Evolutionary conservation across 2,329 filamentous ascomycete species (phyloP), one percentile per base, ranked within the genome.

Genomic region (Pseudovirgaria hyperparasitica): DNA sequence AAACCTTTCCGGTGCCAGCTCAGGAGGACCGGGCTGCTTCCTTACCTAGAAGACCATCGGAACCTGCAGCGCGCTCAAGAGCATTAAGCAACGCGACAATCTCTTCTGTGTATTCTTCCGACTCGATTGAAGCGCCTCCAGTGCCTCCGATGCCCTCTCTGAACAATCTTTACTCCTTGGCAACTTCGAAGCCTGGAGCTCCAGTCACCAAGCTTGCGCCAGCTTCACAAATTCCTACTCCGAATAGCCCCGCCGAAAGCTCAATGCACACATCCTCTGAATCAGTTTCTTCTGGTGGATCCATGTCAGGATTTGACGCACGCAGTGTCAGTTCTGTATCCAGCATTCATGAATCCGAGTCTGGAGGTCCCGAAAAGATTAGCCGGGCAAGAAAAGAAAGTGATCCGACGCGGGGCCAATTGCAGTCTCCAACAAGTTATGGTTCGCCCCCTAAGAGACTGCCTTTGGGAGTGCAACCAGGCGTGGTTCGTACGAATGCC

Each of bases 211-310:
- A 12, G 6, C 6, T 10, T 8, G 17, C 26, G 6, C 11, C 14
- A 6, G 17, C 26, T 6, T 7, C 24, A 17, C 26, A 14, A 10
- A n/a, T 19, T 11, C 11, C 11, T 9, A n/a, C n/a, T n/a, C 38
- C 30, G 17, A 37, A 32, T 24, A 40, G 50, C 16, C 27, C 41
- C 12, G 41, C 48, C 4, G 17, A 35, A 30, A 50, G 46, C 19
- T 28, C 42, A 5, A 35, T 52, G 3, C 50, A 57, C 27, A 53
- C 51, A 11, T 50, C 53, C 18, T 55, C 50, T 6, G 51, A 55
- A 29, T 57, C 54, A 5, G 52, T 49, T 4, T 40, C 47, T n/a
- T 57, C 54, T 3, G 50, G 54, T 26, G 50, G 49, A 26, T 56
- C 54, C 2, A 45, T 43, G 10, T 40, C 44, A 5, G 52, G 45